phyloP scores from a whole-genome alignment of 2,329 filamentous ascomycete genomes.

The Bipolaris victoriae region DNA sequence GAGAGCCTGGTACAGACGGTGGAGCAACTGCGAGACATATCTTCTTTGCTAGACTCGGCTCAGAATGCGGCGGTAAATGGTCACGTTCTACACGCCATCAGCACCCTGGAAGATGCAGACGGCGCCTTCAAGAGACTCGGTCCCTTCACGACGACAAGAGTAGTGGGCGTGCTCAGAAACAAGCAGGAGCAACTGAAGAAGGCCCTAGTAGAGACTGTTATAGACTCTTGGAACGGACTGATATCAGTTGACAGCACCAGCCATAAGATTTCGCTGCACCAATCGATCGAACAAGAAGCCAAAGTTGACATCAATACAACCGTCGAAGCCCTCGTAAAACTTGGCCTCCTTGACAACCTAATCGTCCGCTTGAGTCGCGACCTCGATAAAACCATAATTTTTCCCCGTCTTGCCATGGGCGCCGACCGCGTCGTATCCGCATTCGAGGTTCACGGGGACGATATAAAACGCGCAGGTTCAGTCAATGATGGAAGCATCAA shows the following conservation, averaged over 20 bases:
- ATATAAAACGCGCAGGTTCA: slow-evolving; percentile 39
- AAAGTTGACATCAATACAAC: slow-evolving; percentile 42
- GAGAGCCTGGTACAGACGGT: slow-evolving; percentile 58
- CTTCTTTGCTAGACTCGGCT: slow-evolving; percentile 55
- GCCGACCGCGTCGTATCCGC: slow-evolving; percentile 45
- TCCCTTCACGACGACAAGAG: slow-evolving; percentile 65
- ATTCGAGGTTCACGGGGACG: slow-evolving; percentile 45
- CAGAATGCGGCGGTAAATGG: slow-evolving; percentile 54
- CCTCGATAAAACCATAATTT: slow-evolving; percentile 66
- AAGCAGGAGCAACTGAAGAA: slow-evolving; percentile 70
- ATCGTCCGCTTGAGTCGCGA: slow-evolving; percentile 66
- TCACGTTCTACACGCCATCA: slow-evolving; percentile 56
- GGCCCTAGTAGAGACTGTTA: slow-evolving; percentile 69
- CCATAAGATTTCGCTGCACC: slow-evolving; percentile 63
- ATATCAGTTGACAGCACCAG: slow-evolving; percentile 66
- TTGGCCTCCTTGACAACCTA: slow-evolving; percentile 57
- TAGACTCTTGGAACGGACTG: slow-evolving; percentile 72
- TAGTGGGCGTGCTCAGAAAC: slow-evolving; percentile 68
- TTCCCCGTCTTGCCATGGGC: slow-evolving; percentile 59
- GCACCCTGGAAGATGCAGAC: slow-evolving; percentile 57
- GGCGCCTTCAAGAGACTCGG: slow-evolving; percentile 65
- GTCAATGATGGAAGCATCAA: slow-evolving; percentile 38
- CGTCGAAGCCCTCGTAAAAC: slow-evolving; percentile 44
- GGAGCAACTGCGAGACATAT: slow-evolving; percentile 59
- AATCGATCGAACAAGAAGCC: slow-evolving; percentile 50